These are phyloP conservation scores for Blastocystis hominis DNA, from an alignment of 352 stramenopile species.

Conservation along the genomic window DNA sequence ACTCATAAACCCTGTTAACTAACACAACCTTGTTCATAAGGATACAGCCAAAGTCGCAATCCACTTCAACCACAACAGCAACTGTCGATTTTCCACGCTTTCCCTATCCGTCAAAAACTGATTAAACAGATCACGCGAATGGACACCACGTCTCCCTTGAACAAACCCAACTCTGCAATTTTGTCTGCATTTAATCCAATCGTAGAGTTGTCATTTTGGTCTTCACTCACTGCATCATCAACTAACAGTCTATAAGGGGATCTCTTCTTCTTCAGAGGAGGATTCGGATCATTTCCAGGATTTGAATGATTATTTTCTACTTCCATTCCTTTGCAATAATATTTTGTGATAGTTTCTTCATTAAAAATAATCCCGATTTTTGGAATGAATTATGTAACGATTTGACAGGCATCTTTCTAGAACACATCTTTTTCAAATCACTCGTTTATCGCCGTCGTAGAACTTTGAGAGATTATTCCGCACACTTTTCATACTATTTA, in stretches of 20 bases:
- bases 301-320: slow-evolving; percentile 26
- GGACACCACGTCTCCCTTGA: slow-evolving; percentile 93
- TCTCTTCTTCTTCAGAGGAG: slow-evolving; percentile 75
- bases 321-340: slow-evolving; percentile 33
- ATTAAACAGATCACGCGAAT: slow-evolving; percentile 73
- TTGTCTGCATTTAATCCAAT: slow-evolving; percentile 75
- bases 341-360: not conserved
- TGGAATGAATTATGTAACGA: not conserved
- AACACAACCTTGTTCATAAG: slow-evolving; percentile 90
- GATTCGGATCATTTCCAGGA: slow-evolving; percentile 11
- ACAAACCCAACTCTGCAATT: slow-evolving; percentile 97
- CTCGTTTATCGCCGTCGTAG: no score
- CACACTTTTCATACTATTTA: no score
- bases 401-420: no score
- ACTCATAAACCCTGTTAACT: not conserved
- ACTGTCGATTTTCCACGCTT: slow-evolving; percentile 96
- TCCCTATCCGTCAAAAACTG: slow-evolving; percentile 63
- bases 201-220: slow-evolving; percentile 85
- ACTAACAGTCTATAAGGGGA: slow-evolving; percentile 94
- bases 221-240: slow-evolving; percentile 88
- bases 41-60: slow-evolving; percentile 87
- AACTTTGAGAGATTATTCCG: no score
- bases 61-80: slow-evolving; percentile 93
- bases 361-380: not conserved
- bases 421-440: no score